A percentile compares a stretch with the other conserved stretches of the same genome.
phyloP scores from a whole-genome alignment of 1,139 yeast genomes.

The Suzukiozyma palmioleophila region DNA sequence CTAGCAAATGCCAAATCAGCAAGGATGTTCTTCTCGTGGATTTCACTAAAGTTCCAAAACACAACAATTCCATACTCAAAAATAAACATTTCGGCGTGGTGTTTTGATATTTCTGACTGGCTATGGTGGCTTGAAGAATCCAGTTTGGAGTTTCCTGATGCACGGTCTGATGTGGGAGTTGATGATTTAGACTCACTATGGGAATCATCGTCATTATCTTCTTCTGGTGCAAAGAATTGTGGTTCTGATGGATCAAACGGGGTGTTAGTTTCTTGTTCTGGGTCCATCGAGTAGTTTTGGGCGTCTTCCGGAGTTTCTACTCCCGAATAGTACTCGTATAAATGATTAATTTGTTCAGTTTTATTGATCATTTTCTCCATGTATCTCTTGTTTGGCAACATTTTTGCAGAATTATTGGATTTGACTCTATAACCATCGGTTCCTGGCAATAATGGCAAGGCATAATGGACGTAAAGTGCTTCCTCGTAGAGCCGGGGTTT shows the following conservation, averaged over 20 bases:
- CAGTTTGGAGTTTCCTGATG: not conserved
- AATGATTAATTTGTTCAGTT: constrained; percentile 84
- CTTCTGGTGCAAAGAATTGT: constrained; percentile 44
- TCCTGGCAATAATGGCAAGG: constrained; percentile 85
- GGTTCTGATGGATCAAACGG: constrained; percentile 49
- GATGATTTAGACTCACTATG: constrained; percentile 2
- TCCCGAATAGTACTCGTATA: constrained; percentile 87
- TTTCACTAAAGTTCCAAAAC: constrained; percentile 93
- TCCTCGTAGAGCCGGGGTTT: constrained; percentile 87
- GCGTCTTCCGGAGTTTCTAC: constrained; percentile 66
- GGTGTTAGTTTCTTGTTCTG: constrained; percentile 34
- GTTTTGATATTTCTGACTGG: constrained; percentile 54
- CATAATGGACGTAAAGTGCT: constrained; percentile 84
- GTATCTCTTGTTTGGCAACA: constrained; percentile 54
- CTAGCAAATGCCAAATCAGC: constrained; percentile 88
- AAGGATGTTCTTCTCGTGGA: constrained; percentile 85
- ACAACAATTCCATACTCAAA: constrained; percentile 92
- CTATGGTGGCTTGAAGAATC: constrained; percentile 5
- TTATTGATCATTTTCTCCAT: constrained; percentile 77
- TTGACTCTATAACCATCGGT: constrained; percentile 78
- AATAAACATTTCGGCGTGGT: constrained; percentile 83
- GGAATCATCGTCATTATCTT: constrained; percentile 9
- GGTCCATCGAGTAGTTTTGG: constrained; percentile 51
- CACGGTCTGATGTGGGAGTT: not conserved
- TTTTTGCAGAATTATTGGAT: constrained; percentile 69